Evolutionary conservation across 2,329 filamentous ascomycete genomes (phyloP), one percentile per base, ranked within the genome.

Genomic region (Paraphoma sp.): DNA sequence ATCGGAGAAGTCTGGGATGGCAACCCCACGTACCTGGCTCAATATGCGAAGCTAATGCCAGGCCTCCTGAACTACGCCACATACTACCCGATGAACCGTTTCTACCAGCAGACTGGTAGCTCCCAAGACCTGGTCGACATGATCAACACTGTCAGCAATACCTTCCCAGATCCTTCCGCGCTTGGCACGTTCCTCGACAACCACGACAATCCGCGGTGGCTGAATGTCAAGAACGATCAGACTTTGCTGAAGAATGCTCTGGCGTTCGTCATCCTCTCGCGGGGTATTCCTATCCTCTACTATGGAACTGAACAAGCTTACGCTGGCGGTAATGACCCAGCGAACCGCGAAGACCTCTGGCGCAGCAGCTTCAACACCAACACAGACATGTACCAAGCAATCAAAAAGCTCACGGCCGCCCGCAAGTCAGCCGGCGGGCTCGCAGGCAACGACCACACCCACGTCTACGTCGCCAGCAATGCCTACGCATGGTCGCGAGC

Each of bases 1-100:
- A 78, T 88, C 12, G 87, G 87, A 9, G 87, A 89, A 67, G 85
- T 88, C 3, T 83, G 80, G 48, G 78, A 86, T 31, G 85, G 84
- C 29, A 77, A 83, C 59, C 79, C 83, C 1, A 57, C 71, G 8
- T 86, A 85, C 62, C 75, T 84, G 0, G 76, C 80, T 17, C 81
- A 80, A 9, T 89, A 86, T 65, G 80, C 86, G 43, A 73, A 78
- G 46, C 72, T 80, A 52, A 81, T 88, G 77, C 79, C 80, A n/a
- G 86, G 86, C 12, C 72, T 89, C 30, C 74, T 89, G 57, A 87
- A 89, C 75, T 89, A 87, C 62, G 81, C 85, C 0, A 72, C 78
- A 63, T 85, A 78, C 62, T 79, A 78, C 52, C 67, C 72, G 0
- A 72, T 78, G 68, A 77, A 72, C 51, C 69, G 67, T 33, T 74